phyloP scores from a whole-genome alignment of 106 monocot genomes.

The Allium cepa region DNA sequence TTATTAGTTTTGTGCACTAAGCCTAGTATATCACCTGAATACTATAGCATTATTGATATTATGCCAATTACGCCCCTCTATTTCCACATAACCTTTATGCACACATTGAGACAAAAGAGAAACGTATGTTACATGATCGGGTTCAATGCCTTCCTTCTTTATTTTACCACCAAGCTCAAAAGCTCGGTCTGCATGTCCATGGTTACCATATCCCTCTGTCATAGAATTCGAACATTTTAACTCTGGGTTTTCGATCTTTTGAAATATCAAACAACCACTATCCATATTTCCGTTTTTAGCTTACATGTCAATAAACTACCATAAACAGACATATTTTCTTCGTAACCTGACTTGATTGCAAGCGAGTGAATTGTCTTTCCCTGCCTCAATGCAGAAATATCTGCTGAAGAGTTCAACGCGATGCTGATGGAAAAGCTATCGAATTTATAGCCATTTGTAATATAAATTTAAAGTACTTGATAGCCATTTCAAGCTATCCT shows the following conservation, averaged over 20 bases:
- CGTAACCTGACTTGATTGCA: slow-evolving; percentile 62
- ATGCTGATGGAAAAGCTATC: slow-evolving; percentile 82
- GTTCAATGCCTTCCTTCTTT: slow-evolving; percentile 31
- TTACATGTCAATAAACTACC: slow-evolving; percentile 90
- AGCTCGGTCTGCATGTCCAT: slow-evolving; percentile 52
- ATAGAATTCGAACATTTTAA: slow-evolving; percentile 91
- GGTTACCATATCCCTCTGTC: slow-evolving; percentile 66
- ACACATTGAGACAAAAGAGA: slow-evolving; percentile 74
- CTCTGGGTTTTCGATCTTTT: slow-evolving; percentile 36
- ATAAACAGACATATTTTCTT: slow-evolving; percentile 44
- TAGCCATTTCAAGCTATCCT: slow-evolving; percentile 49
- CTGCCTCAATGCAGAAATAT: slow-evolving; percentile 49
- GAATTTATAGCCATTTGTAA: slow-evolving; percentile 41
- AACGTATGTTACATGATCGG: slow-evolving; percentile 73
- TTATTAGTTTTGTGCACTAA: too few species aligned
- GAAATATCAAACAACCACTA: slow-evolving; percentile 38
- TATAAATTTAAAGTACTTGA: slow-evolving; percentile 54
- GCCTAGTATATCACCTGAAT: too few species aligned
- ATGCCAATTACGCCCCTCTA: slow-evolving; percentile 71
- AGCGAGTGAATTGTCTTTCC: slow-evolving; percentile 60
- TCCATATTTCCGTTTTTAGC: slow-evolving; percentile 67
- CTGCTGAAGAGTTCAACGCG: slow-evolving; percentile 60
- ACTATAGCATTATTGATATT: slow-evolving; percentile 15
- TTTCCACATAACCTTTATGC: slow-evolving; percentile 62
- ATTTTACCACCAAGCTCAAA: slow-evolving; percentile 59